Base-by-base conservation (phyloP, 352 stramenopile species). In the Globisporangium okanoganense region DNA sequence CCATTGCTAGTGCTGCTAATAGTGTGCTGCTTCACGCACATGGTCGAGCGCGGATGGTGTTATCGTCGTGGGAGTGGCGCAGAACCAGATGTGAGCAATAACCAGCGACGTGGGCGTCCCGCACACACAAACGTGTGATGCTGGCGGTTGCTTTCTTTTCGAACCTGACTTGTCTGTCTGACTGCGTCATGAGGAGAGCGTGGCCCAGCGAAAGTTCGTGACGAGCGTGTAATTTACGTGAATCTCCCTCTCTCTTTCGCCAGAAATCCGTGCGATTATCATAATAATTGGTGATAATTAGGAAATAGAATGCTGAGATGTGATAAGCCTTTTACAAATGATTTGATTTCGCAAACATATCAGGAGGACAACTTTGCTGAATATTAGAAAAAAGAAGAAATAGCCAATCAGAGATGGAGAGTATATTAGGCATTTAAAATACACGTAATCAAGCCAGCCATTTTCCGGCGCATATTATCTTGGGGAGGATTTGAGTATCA, bases 1-100 rank as follows among this genome's bases (percentile, higher is more conserved):
- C 13, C 7, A 6, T 20, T 53, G 16, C 16, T 24, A 14, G 8
- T 35, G 18, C 25, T 55, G 27, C 4, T 55, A 1, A 10, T 38
- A 9, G 25, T 55, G 48, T 5, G 27, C 27, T 55, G 48, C 16
- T 55, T 55, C 25, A 55, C 27, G 27, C 48, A 40, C 48, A 55
- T 55, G 48, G 18, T 12, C 3, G 45, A n/a, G 7, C 0, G 41
- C 22, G 24, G 47, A 7, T 12, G 16, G 13, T 22, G n/a, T n/a
- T 24, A 18, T 3, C 13, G 14, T 36, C 24, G 8, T 14, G 24
- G 6, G 24, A 9, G 13, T 7, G 24, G 45, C 14, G 45, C 45
- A 18, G 24, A 52, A 52, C 14, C 45, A 52, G 24, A 52, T 52
- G 45, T 52, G 45, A 25, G 36, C 14, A 14, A 14, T n/a, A n/a